phyloP scores from a whole-genome alignment of 208 protist genomes.

The Trichomonas tenax region DNA sequence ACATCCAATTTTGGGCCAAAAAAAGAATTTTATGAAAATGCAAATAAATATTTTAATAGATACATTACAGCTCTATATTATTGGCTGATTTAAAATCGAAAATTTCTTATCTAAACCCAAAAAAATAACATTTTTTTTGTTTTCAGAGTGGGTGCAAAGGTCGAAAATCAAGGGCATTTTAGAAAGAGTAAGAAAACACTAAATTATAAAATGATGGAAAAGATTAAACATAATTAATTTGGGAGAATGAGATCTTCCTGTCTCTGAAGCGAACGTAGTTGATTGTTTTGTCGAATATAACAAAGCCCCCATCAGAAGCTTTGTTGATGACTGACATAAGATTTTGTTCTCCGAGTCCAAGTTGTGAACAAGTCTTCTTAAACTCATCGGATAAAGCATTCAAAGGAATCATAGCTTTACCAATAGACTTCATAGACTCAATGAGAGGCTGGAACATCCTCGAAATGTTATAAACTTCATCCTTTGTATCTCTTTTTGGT shows the following conservation, averaged over 20 bases:
- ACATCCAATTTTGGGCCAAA: too few species aligned
- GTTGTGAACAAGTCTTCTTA: not conserved
- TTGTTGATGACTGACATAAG: not conserved
- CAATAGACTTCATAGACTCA: not conserved
- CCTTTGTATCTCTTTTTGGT: not conserved
- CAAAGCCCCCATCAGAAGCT: not conserved
- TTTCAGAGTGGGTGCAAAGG: too few species aligned
- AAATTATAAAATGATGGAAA: too few species aligned
- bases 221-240: not conserved
- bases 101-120: too few species aligned
- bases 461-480: not conserved
- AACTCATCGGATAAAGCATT: not conserved
- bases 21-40: too few species aligned
- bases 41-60: too few species aligned
- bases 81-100: too few species aligned
- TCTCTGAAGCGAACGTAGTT: slow-evolving; percentile 10
- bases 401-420: not conserved
- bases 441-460: not conserved
- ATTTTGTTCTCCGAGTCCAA: not conserved
- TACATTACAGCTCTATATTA: too few species aligned
- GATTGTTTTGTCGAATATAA: not conserved
- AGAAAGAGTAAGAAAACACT: too few species aligned
- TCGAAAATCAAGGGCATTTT: too few species aligned
- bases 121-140: too few species aligned
- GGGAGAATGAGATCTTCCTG: not conserved